Base-by-base conservation (phyloP, 768 basidiomycete species). In the Mycena galericulata region DNA sequence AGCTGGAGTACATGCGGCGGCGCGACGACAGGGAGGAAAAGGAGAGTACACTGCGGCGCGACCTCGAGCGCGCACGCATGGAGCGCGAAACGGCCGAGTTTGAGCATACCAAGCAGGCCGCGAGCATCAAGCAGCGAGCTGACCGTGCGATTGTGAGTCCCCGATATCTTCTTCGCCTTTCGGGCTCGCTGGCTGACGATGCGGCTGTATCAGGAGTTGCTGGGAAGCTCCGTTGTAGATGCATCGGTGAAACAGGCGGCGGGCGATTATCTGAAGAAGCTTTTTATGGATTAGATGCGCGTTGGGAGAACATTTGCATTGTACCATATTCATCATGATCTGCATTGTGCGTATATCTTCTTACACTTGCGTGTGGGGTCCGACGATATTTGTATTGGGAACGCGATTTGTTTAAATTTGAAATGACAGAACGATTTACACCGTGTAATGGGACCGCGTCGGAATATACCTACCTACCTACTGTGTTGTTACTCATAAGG, bases 1-100 rank as follows among this genome's bases (percentile, higher is more conserved):
- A 91, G 74, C 82, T 92, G 46, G 92, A 93, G 64, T 89, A 89
- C 70, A 72, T 92, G 74, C 85, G 87, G 62, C 80, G 90, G 67
- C 83, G 88, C 22, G 91, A 93, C 68, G 91, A 91, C 70, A 81
- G 91, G n/a, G 90, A 92, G 72, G 88, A 89, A 69, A 85, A 83
- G 71, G 89, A 90, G 68, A 86, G 86, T 56, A 66, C 70, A 0
- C 75, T 82, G 69, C 82, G 89, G 40, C 81, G 83, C 63, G 89
- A 90, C 67, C 65, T 85, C 43, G 89, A 90, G 72, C 83, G 85
- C 29, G 64, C 85, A 59, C 84, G 85, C 65, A 72, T 86, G 62
- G 89, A 90, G 73, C 82, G 86, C 47, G 90, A 91, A 73, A 79
- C 84, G 53, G 84, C 82, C 26, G 89, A 89, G 67, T 84, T 85